Base-by-base conservation (phyloP, 1,284 basidiomycete genomes). In the Sanghuangporus baumii region DNA sequence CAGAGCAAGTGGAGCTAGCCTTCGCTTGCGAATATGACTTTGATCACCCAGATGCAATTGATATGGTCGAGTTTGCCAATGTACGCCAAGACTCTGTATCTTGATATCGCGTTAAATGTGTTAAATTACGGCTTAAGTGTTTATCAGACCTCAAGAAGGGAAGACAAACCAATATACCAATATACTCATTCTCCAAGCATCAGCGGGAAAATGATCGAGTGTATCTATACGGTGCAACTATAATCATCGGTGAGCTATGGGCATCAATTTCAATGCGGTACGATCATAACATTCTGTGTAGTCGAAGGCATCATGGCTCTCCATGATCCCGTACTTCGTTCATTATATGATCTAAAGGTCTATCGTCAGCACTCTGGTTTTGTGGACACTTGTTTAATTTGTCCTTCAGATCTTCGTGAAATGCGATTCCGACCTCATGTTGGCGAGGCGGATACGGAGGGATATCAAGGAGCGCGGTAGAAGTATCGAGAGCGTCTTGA, bases 351-450 rank as follows among this genome's bases (percentile, higher is more conserved):
- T 74, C 81, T 99, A 46, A 98, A 98, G 80, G 93, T 90, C 63
- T 61, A 71, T 74, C 8, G 68, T 66, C 37, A 31, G 64, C 67
- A 37, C 9, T 43, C 38, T 48, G n/a, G 40, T n/a, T 1, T 23
- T 56, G 6, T 46, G 50, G 1, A 18, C 60, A 18, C 2, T 59
- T 60, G 38, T 47, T 20, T 57, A 43, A 65, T 36, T 12, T 36
- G 36, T 20, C 56, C 36, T 65, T 38, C 57, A 92, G 90, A 80
- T 91, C 1, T 92, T 90, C 66, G 88, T 91, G 6, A 89, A 91
- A 81, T 95, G 93, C 60, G 96, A 98, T 72, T 91, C 94, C 2
- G 96, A 99, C 73, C 78, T 98, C 12, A 99, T 99, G 96, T 87
- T 99, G 50, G 95, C 96, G 2, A 83, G 96, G 57, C 86, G 96